These are phyloP conservation scores for Phaeotremella skinneri DNA, from an alignment of 768 basidiomycete genomes.

Conservation along the genomic window DNA sequence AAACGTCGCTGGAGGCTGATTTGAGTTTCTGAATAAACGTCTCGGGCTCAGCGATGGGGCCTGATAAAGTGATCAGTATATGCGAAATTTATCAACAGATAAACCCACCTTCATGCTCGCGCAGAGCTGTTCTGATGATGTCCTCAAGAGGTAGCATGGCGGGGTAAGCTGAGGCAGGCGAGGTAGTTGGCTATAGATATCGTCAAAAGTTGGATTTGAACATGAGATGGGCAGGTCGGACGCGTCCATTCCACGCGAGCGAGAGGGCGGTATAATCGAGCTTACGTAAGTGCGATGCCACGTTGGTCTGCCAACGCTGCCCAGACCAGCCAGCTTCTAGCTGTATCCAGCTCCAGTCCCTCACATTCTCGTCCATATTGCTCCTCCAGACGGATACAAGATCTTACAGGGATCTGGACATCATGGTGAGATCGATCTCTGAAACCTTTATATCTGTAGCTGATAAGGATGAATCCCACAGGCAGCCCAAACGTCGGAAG, in stretches of 20 bases:
- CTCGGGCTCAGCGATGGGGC: background rate
- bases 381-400: too few species aligned
- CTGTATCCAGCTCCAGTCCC: too few species aligned
- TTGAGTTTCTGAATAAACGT: background rate
- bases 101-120: slow-evolving; percentile 25
- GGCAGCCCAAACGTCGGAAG: slow-evolving; percentile 26
- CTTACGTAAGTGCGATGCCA: too few species aligned
- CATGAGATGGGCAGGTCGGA: too few species aligned
- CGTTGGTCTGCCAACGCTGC: too few species aligned
- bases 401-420: too few species aligned
- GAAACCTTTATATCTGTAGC: background rate
- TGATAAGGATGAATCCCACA: background rate
- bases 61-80: background rate
- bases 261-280: too few species aligned
- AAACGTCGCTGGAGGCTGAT: background rate
- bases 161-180: background rate
- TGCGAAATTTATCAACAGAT: background rate
- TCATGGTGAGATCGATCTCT: background rate
- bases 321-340: too few species aligned
- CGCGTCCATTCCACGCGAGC: too few species aligned
- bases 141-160: slow-evolving; percentile 15
- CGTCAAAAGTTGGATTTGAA: too few species aligned
- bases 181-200: too few species aligned
- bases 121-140: slow-evolving; percentile 22
- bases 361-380: too few species aligned